Conservation (phyloP, 495 filamentous ascomycete species). For the Lindgomyces ingoldianus region DNA sequence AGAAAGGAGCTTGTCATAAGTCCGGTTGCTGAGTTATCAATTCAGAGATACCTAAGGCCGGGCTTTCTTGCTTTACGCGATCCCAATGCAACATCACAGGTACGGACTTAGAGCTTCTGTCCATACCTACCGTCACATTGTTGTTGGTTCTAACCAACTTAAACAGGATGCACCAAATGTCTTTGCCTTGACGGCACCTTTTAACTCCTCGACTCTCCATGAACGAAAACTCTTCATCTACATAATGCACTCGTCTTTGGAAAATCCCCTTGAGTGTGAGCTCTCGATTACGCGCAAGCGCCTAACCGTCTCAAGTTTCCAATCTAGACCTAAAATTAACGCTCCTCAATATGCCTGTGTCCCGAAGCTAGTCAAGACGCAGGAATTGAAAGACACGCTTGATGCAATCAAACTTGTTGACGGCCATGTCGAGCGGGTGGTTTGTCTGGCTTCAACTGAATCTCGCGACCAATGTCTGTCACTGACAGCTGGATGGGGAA, state of each 20-base stretch:
- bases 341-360: slow-evolving; percentile 26
- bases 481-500: slow-evolving; percentile 28
- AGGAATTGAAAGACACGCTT: slow-evolving; percentile 10
- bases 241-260: slow-evolving; percentile 17
- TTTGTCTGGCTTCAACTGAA: slow-evolving; percentile 10
- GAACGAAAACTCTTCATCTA: slow-evolving; percentile 29
- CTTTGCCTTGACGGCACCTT: slow-evolving; percentile 23
- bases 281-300: slow-evolving; percentile 32
- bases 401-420: slow-evolving; percentile 27
- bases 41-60: slow-evolving; percentile 11
- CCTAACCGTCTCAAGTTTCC: slow-evolving; percentile 18
- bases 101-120: not conserved
- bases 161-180: slow-evolving; percentile 16
- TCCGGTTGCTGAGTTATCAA: slow-evolving; percentile 29
- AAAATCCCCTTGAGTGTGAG: slow-evolving; percentile 29
- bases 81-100: slow-evolving; percentile 4
- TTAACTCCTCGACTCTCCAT: slow-evolving; percentile 31
- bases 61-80: not conserved
- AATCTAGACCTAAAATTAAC: not conserved
- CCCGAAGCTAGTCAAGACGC: slow-evolving; percentile 14
- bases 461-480: slow-evolving; percentile 23
- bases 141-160: slow-evolving; percentile 3
- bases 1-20: slow-evolving; percentile 38
- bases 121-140: not conserved
- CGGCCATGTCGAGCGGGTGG: slow-evolving; percentile 24